Percentiles rank a stretch among this genome's conserved stretches.
Evolutionary conservation across 306 rosid species (phyloP).

Genomic region (Rubus idaeus): DNA sequence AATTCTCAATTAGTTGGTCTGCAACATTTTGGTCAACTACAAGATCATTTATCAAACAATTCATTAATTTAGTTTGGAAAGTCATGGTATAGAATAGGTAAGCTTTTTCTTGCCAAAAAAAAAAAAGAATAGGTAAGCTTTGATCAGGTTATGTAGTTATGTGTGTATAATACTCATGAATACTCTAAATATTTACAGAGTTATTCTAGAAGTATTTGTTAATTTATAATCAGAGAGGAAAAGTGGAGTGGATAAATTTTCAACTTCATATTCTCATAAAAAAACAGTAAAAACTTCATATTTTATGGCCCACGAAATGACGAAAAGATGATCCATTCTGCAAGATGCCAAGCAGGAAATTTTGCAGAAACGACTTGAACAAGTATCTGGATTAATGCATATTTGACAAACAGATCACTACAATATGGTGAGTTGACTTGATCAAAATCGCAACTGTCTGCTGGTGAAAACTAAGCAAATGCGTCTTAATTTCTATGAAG

Average conservation of each 20-base stretch:
- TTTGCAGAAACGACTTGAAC: background rate
- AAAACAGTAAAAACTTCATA: background rate
- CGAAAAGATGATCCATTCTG: background rate
- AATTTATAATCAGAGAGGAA: background rate
- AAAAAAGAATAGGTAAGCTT: no score
- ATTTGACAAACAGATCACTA: slow-evolving; percentile 30
- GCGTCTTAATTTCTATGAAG: background rate
- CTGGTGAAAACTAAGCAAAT: slow-evolving; percentile 20
- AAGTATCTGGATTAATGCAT: slow-evolving; percentile 22
- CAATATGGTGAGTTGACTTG: slow-evolving; percentile 20
- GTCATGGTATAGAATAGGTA: background rate
- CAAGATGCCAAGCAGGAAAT: slow-evolving; percentile 16
- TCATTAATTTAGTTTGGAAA: background rate
- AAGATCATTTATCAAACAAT: slow-evolving; percentile 17
- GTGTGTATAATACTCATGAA: background rate
- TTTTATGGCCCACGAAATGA: slow-evolving; percentile 1
- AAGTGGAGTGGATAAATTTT: background rate
- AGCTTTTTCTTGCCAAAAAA: no score
- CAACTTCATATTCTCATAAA: background rate
- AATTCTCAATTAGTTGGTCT: background rate
- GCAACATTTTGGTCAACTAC: slow-evolving; percentile 18
- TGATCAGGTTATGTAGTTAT: background rate
- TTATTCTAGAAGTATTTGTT: no score
- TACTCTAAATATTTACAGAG: background rate
- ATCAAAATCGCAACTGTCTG: slow-evolving; percentile 10